A percentile compares a stretch with the other conserved stretches of the same genome.
Conservation (phyloP, 306 rosid species). For the Mucuna pruriens region DNA sequence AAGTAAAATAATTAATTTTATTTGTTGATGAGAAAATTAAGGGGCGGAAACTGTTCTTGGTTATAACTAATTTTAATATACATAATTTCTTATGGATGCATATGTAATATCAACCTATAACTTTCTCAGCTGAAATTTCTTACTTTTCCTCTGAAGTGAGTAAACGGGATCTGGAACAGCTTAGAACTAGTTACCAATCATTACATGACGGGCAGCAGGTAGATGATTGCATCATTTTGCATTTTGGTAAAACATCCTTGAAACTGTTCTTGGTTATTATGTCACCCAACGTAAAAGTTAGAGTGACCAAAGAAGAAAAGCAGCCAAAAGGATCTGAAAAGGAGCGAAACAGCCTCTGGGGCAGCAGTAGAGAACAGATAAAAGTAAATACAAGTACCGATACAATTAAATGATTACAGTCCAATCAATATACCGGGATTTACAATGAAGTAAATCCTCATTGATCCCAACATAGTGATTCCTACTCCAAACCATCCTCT, state of each 20-base stretch:
- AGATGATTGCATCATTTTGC: not conserved
- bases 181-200: not conserved
- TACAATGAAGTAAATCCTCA: slow-evolving; percentile 17
- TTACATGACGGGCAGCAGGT: not conserved
- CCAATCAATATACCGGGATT: slow-evolving; percentile 21
- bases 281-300: not conserved
- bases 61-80: too few relatives aligned
- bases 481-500: not conserved
- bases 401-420: slow-evolving; percentile 24
- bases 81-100: too few relatives aligned
- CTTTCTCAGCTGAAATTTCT: too few relatives aligned
- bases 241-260: not conserved
- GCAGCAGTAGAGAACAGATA: not conserved
- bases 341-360: not conserved
- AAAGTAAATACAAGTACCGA: slow-evolving; percentile 23
- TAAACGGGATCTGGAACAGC: too few relatives aligned
- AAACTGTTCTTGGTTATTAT: not conserved
- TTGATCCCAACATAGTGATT: slow-evolving; percentile 9
- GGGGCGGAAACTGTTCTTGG: too few relatives aligned
- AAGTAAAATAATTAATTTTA: too few relatives aligned
- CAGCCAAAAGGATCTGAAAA: not conserved
- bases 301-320: not conserved
- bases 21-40: too few relatives aligned
- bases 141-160: too few relatives aligned
- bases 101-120: too few relatives aligned